Conservation (phyloP, 2,329 filamentous ascomycete genomes). For the Pseudocercospora fijiensis region DNA sequence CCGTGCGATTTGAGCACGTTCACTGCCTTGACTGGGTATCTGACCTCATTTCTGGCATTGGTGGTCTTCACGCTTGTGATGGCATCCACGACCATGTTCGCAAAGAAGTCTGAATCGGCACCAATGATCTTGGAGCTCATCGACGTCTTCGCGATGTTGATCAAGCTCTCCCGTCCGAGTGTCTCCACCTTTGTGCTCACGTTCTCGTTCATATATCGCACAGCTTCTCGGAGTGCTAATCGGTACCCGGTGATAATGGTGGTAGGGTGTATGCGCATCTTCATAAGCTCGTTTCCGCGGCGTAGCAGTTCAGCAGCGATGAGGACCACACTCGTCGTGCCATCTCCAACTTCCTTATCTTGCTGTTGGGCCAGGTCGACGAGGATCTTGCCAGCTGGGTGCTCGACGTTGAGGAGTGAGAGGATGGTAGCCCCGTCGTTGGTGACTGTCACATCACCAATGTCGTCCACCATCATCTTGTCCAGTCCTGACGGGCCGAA, state of each 20-base stretch:
- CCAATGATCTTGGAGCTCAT: constrained; percentile 99
- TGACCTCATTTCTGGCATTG: constrained; percentile 85
- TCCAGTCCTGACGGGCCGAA: constrained; percentile 96
- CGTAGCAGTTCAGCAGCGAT: constrained; percentile 93
- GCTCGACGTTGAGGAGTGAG: constrained; percentile 90
- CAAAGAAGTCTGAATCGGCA: constrained; percentile 91
- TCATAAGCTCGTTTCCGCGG: constrained; percentile 96
- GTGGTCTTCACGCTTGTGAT: constrained; percentile 92
- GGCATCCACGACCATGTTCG: constrained; percentile 94
- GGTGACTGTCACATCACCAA: constrained; percentile 97
- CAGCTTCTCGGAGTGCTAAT: constrained; percentile 88
- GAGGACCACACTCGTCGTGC: constrained; percentile 94
- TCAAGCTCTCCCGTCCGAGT: constrained; percentile 81
- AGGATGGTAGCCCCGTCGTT: constrained; percentile 98
- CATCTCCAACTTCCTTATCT: constrained; percentile 98
- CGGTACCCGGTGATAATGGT: constrained; percentile 99
- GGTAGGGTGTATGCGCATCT: constrained; percentile 98
- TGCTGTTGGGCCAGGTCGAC: constrained; percentile 98
- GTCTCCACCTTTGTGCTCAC: constrained; percentile 93
- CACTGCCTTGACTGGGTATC: constrained; percentile 98
- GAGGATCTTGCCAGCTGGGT: constrained; percentile 96
- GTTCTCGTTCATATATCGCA: constrained; percentile 99
- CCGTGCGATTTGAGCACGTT: constrained; percentile 98
- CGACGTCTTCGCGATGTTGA: constrained; percentile 96
- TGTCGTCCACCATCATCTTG: constrained; percentile 99